Base-by-base conservation (phyloP, 257 asterid genomes). In the Solanum gandarillasii region DNA sequence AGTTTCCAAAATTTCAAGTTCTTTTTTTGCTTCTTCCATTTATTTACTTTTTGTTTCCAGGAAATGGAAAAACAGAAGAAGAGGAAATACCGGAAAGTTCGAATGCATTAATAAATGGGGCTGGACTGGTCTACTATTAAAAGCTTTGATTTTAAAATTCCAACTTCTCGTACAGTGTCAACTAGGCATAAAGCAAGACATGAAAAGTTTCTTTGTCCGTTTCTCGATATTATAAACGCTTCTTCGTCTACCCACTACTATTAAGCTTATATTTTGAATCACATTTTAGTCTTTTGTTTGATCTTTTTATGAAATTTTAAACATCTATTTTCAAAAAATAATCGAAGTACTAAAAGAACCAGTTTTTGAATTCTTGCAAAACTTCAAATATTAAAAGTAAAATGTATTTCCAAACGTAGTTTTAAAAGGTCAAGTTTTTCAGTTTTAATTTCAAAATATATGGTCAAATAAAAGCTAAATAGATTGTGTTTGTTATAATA, bases 1-100 rank as follows among this genome's bases (percentile, higher is more conserved):
- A n/a, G 87, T 62, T 91, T 93, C 98, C 83, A 95, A 41, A 25
- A 93, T 89, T 75, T 94, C 92, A 76, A 92, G 71, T 91, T 94
- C 97, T 89, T 94, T 93, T 67, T 88, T 93, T 76, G 95, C 97
- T 87, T 88, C 90, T 32, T 95, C 93, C 85, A 93, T 55, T 55
- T 7, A 2, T 39, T 52, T 52, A 0, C 43, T 78, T 32, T 71
- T 27, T 1, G 60, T 65, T 43, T 23, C 58, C 10, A 21, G 83
- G 70, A 65, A 79, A 88, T 27, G 86, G 35, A 31, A 72, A 55
- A 29, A 20, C 90, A 46, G 12, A 31, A 41, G 29, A 38, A 27
- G 65, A 21, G 71, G 9, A 70, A 82, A 82, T 32, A 36, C 16
- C 4, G 25, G 58, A 46, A 87, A 82, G 67, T 29, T 18, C 71